phyloP scores from a whole-genome alignment of 1,139 yeast genomes.

The Saccharomyces hybrid region DNA sequence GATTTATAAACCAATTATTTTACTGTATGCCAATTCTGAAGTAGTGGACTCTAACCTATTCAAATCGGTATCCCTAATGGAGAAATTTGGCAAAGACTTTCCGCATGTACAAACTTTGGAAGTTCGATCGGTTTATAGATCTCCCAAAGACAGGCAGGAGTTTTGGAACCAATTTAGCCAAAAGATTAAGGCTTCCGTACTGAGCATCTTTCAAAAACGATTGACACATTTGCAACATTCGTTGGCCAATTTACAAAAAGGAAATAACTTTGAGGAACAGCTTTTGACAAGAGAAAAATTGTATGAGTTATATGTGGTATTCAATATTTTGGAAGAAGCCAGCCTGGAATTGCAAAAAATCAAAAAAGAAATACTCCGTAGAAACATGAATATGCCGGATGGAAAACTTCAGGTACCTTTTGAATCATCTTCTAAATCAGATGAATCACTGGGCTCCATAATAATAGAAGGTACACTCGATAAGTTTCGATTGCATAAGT shows the following conservation, averaged over 20 bases:
- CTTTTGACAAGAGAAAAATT: slow-evolving; percentile 22
- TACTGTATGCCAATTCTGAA: slow-evolving; percentile 27
- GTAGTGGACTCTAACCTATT: slow-evolving; percentile 28
- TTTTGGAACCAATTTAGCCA: slow-evolving; percentile 26
- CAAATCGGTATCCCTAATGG: slow-evolving; percentile 26
- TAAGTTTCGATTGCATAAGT: slow-evolving; percentile 17
- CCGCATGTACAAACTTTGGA: slow-evolving; percentile 25
- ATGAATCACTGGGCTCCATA: slow-evolving; percentile 11
- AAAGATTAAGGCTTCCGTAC: slow-evolving; percentile 17
- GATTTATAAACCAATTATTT: slow-evolving; percentile 18
- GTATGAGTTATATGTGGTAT: slow-evolving; percentile 20
- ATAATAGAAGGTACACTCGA: slow-evolving; percentile 14
- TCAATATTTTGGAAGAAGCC: slow-evolving; percentile 25
- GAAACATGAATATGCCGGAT: slow-evolving; percentile 7
- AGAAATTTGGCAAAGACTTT: slow-evolving; percentile 30
- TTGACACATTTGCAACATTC: slow-evolving; percentile 10
- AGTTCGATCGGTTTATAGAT: slow-evolving; percentile 30
- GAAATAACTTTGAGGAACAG: slow-evolving; percentile 7
- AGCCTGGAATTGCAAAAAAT: slow-evolving; percentile 16
- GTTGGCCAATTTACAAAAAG: slow-evolving; percentile 4
- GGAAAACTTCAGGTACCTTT: slow-evolving; percentile 25
- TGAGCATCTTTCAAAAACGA: slow-evolving; percentile 25
- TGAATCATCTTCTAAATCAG: slow-evolving; percentile 5
- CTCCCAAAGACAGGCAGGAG: slow-evolving; percentile 24
- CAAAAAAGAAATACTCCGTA: slow-evolving; percentile 9